These are phyloP conservation scores for Striga hermonthica DNA, from an alignment of 305 asterid genomes.

Conservation along the genomic window DNA sequence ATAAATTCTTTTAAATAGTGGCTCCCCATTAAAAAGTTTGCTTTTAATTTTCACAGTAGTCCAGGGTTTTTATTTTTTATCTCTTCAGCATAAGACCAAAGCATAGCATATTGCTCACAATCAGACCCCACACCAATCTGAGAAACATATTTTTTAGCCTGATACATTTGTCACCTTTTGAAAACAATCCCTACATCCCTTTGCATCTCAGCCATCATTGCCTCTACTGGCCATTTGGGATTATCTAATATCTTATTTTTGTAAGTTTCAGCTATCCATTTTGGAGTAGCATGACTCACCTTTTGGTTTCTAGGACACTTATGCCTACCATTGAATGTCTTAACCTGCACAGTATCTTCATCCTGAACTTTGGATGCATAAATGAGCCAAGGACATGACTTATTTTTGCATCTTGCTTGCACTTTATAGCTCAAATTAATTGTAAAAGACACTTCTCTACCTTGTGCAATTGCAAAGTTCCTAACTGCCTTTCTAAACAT, in stretches of 20 bases:
- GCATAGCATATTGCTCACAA: no score
- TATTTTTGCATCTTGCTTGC: not conserved
- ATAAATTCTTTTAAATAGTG: no score
- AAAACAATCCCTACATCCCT: not conserved
- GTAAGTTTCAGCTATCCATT: not conserved
- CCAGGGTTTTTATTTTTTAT: no score
- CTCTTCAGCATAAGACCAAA: no score
- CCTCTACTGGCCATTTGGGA: not conserved
- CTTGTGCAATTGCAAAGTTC: no score
- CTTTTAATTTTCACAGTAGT: no score
- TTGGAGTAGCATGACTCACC: not conserved
- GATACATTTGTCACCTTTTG: not conserved
- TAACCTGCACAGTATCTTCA: not conserved
- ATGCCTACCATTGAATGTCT: not conserved
- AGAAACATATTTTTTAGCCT: no score
- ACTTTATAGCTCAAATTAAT: not conserved
- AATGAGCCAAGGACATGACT: not conserved
- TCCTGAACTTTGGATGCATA: not conserved
- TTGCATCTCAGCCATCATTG: not conserved
- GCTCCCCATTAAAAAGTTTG: no score
- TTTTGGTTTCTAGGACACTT: not conserved
- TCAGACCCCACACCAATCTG: no score
- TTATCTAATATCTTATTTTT: not conserved
- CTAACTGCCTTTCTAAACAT: no score
- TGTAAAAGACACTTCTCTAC: no score